Conservation (phyloP, 2,329 filamentous ascomycete species). For the Celoporthe dispersa region DNA sequence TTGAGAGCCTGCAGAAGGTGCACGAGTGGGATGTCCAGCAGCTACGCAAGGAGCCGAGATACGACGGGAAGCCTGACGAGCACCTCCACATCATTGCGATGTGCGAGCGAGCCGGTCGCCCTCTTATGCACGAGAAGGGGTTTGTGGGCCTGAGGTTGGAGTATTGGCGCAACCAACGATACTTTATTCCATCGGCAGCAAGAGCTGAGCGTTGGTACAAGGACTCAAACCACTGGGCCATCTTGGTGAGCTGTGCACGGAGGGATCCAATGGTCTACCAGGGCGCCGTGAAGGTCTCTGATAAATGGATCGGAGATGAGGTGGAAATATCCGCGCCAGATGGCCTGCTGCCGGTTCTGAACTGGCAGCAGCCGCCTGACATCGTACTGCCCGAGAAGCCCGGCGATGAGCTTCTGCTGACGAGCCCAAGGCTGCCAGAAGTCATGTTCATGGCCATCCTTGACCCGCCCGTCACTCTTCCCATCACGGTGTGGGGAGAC, state of each 20-base stretch:
- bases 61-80: slow-evolving; percentile 51
- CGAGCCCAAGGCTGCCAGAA: slow-evolving; percentile 63
- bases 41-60: slow-evolving; percentile 53
- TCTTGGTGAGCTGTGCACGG: slow-evolving; percentile 68
- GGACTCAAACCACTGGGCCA: slow-evolving; percentile 63
- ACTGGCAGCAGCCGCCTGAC: slow-evolving; percentile 76
- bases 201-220: slow-evolving; percentile 40
- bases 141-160: slow-evolving; percentile 73
- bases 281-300: slow-evolving; percentile 68
- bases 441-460: slow-evolving; percentile 77
- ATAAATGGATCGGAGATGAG: slow-evolving; percentile 72
- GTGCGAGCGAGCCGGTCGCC: slow-evolving; percentile 72
- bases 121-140: slow-evolving; percentile 70
- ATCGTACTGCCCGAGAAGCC: slow-evolving; percentile 58
- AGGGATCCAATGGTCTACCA: slow-evolving; percentile 52
- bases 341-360: slow-evolving; percentile 48
- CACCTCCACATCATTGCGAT: slow-evolving; percentile 62
- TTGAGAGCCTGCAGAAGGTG: slow-evolving; percentile 70
- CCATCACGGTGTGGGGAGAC: slow-evolving; percentile 65
- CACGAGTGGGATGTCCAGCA: slow-evolving; percentile 71
- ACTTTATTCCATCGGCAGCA: slow-evolving; percentile 33
- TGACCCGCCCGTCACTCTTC: slow-evolving; percentile 73
- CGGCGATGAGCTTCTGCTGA: slow-evolving; percentile 55
- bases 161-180: slow-evolving; percentile 73
- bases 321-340: slow-evolving; percentile 57